Evolutionary conservation across 2,329 filamentous ascomycete species (phyloP).

Genomic region (Colletotrichum sp.): DNA sequence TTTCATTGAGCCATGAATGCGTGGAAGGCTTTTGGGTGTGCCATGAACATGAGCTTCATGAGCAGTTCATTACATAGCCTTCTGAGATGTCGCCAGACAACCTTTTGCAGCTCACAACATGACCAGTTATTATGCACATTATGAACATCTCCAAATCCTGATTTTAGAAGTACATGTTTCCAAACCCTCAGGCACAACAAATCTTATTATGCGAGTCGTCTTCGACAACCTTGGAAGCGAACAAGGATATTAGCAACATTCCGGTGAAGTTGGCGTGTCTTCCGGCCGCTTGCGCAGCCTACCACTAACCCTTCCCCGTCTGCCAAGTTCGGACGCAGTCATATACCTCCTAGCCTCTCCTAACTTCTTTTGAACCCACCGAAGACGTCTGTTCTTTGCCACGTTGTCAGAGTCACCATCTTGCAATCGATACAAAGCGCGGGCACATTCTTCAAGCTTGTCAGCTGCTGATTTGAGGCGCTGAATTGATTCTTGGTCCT

Average conservation of each 20-base stretch:
- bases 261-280: not conserved
- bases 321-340: not conserved
- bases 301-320: not conserved
- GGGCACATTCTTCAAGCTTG: not conserved
- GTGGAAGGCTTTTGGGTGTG: too few relatives aligned
- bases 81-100: too few relatives aligned
- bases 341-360: not conserved
- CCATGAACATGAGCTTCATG: too few relatives aligned
- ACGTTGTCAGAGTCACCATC: not conserved
- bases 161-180: too few relatives aligned
- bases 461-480: not conserved
- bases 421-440: not conserved
- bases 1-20: too few relatives aligned
- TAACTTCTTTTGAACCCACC: not conserved
- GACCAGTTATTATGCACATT: too few relatives aligned
- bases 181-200: not conserved
- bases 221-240: not conserved
- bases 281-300: not conserved
- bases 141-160: too few relatives aligned
- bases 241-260: not conserved
- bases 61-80: too few relatives aligned
- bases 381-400: not conserved
- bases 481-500: not conserved
- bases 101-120: accelerated
- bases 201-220: not conserved